Percentiles rank a stretch among this genome's conserved stretches.
Evolutionary conservation across 1,284 basidiomycete species (phyloP).

Genomic region (Fereydounia khargensis): DNA sequence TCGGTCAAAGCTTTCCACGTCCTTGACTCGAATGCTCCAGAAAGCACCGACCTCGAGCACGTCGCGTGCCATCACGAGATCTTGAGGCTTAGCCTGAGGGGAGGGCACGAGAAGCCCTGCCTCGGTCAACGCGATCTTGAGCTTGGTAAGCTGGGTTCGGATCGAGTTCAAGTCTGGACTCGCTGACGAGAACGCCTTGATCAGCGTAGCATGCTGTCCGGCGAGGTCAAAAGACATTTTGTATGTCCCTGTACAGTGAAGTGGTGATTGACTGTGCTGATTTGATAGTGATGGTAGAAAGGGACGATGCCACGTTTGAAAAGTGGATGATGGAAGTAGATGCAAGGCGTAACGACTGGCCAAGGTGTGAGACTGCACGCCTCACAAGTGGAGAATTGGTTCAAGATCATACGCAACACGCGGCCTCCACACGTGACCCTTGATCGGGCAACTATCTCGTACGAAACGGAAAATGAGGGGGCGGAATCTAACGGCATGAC

Average conservation of each 20-base stretch:
- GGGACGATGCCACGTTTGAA: constrained; percentile 16
- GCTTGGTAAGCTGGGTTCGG: constrained; percentile 34
- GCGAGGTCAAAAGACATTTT: no score
- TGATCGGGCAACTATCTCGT: no score
- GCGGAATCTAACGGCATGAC: no score
- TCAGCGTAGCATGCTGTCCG: constrained; percentile 22
- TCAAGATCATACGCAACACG: no score
- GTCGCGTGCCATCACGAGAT: constrained; percentile 66
- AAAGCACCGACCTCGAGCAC: constrained; percentile 94
- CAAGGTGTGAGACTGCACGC: no score
- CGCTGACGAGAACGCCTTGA: constrained; percentile 11
- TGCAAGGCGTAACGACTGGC: no score
- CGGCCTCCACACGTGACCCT: no score
- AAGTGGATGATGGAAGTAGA: constrained; percentile 56
- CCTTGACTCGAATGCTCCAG: constrained; percentile 81
- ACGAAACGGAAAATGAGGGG: no score
- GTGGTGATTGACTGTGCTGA: no score
- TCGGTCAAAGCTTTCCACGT: constrained; percentile 87
- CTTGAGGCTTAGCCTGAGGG: constrained; percentile 55
- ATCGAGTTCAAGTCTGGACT: constrained; percentile 14
- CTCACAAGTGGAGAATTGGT: no score
- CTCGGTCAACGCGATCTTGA: constrained; percentile 74
- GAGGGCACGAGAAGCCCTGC: constrained; percentile 71
- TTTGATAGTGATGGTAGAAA: constrained; percentile 24
- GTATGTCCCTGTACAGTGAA: no score